Base-by-base conservation (phyloP, 176 grass and related monocot genomes). In the sorghum (Sorghum bicolor) region DNA sequence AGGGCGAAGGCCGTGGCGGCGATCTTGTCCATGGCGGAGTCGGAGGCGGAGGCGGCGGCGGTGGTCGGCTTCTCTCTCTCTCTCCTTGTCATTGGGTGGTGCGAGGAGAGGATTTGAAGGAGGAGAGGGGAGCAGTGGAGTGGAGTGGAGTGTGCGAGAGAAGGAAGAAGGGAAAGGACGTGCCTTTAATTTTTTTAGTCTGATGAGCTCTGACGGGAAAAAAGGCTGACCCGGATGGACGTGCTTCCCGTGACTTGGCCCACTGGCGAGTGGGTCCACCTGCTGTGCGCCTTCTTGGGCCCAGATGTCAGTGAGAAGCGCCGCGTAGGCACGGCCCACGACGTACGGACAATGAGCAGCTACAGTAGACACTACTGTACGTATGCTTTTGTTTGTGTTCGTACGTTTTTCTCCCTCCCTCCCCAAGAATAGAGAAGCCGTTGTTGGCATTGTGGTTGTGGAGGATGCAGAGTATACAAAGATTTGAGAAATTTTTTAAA, bases 151-250 rank as follows among this genome's bases (percentile, higher is more conserved):
- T 34, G 77, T 41, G 57, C 9, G 37, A 12, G 76, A 64, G 76
- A 65, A 66, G 50, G n/a, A 36, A 6, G 44, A 14, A 33, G 22
- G 29, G n/a, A 28, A 15, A 13, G 16, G 0, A 22, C 13, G 19
- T 20, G 29, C 52, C 38, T 83, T 66, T 83, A 64, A 83, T 75
- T n/a, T n/a, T n/a, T n/a, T n/a, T 47, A 72, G 50, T 62, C 25
- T 45, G 41, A 12, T 45, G 41, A 12, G 28, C 7, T 20, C 30
- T 76, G 74, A 61, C 47, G 16, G 33, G 2, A 25, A 37, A 57
- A 57, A 57, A 58, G 74, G 48, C 52, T 76, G 50, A 25, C 74
- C 33, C 2, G 30, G 55, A 2, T 5, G 13, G 70, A 15, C 25
- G 45, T 22, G 70, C 14, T 72, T 47, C 70, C 70, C 70, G 70